Percentiles rank a stretch among this genome's conserved stretches.
phyloP scores from a whole-genome alignment of 192 early-diverging fungal genomes.

The Coemansia sp. region DNA sequence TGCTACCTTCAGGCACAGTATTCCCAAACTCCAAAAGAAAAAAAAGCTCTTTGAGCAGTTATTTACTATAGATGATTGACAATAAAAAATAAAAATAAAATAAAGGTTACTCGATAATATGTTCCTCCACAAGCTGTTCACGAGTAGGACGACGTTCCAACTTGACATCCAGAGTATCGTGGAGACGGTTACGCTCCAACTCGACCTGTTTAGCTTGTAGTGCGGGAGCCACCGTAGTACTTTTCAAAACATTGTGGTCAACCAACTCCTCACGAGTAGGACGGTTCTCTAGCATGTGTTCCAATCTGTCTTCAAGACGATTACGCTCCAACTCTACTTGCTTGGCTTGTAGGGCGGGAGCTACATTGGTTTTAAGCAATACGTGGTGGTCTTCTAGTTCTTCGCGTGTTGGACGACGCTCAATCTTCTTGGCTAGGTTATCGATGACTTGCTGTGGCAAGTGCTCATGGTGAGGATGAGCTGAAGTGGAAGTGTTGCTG shows the following conservation, averaged over 20 bases:
- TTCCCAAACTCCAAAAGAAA: neutral
- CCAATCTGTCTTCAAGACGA: constrained; percentile 57
- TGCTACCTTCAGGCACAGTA: neutral
- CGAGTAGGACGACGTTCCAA: constrained; percentile 58
- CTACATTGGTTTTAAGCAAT: constrained; percentile 53
- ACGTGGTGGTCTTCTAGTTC: constrained; percentile 63
- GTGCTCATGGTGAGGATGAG: constrained; percentile 43
- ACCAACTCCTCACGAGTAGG: constrained; percentile 61
- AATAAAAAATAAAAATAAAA: neutral
- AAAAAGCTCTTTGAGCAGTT: neutral
- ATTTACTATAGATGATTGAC: neutral
- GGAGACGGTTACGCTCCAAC: constrained; percentile 39
- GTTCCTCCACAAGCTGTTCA: constrained; percentile 62
- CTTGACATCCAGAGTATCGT: constrained; percentile 61
- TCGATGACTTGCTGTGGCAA: constrained; percentile 54
- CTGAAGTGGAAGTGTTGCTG: constrained; percentile 46
- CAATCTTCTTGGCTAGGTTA: constrained; percentile 56
- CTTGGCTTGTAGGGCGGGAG: constrained; percentile 42
- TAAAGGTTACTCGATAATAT: constrained; percentile 27
- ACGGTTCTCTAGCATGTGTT: constrained; percentile 59
- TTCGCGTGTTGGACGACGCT: constrained; percentile 56
- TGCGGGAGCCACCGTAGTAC: constrained; percentile 32
- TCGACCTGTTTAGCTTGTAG: constrained; percentile 41
- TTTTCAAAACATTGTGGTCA: constrained; percentile 61
- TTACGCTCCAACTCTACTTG: constrained; percentile 33